phyloP scores from a whole-genome alignment of 805 yeast genomes.

The Cyberlindnera euphorbiiphila region DNA sequence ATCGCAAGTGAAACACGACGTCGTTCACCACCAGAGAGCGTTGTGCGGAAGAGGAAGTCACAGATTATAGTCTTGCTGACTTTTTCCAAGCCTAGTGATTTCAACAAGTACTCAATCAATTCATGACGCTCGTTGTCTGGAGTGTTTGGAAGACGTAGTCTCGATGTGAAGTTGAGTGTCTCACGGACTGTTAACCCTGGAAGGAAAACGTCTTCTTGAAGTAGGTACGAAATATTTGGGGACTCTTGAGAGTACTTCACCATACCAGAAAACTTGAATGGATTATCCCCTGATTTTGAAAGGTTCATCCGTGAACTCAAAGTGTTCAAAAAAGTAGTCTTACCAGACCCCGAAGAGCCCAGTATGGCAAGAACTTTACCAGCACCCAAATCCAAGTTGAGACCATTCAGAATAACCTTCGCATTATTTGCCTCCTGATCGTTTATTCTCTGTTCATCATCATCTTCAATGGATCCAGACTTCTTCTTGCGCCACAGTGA shows the following conservation, averaged over 20 bases:
- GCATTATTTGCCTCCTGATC: neutral
- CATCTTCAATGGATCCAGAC: neutral
- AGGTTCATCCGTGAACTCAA: slow-evolving; percentile 43
- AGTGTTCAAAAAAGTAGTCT: slow-evolving; percentile 72
- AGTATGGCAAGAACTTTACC: slow-evolving; percentile 73
- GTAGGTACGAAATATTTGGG: slow-evolving; percentile 49
- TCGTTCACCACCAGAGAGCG: slow-evolving; percentile 80
- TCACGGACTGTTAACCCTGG: slow-evolving; percentile 74
- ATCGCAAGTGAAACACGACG: slow-evolving; percentile 74
- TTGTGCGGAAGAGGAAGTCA: slow-evolving; percentile 38
- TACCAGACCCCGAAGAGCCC: slow-evolving; percentile 89
- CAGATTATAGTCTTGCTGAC: slow-evolving; percentile 53
- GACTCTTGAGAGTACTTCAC: slow-evolving; percentile 32
- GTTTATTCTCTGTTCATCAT: neutral
- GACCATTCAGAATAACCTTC: slow-evolving; percentile 41
- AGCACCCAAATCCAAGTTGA: slow-evolving; percentile 55
- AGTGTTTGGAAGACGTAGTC: slow-evolving; percentile 54
- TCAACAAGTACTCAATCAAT: slow-evolving; percentile 57
- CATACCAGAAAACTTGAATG: slow-evolving; percentile 40
- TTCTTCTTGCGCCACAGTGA: neutral
- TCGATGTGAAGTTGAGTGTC: slow-evolving; percentile 67
- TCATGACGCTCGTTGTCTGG: slow-evolving; percentile 39
- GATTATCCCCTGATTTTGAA: slow-evolving; percentile 13
- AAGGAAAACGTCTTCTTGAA: slow-evolving; percentile 70
- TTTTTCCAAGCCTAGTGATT: slow-evolving; percentile 62